Base-by-base conservation (phyloP, 257 asterid species). In the Buddleja alternifolia region DNA sequence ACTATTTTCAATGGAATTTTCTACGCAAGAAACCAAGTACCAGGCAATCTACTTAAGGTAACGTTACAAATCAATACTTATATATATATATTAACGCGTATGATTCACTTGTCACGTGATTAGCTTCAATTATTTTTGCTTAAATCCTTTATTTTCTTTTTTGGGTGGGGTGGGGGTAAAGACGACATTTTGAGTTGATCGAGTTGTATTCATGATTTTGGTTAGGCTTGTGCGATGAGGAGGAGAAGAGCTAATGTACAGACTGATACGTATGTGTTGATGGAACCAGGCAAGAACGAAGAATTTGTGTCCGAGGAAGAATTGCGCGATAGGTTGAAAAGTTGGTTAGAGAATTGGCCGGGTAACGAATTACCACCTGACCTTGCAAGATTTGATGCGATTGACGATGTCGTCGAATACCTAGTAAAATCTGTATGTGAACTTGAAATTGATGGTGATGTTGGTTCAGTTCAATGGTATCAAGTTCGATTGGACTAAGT, bases 381-480 rank as follows among this genome's bases (percentile, higher is more conserved):
- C 58, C 92, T 92, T 45, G 88, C 89, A n/a, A 80, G 87, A 66
- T 85, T 75, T 60, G 93, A 86, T 21, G 44, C 78, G 17, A 76
- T 63, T 19, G 93, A 92, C 70, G 96, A 87, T 66, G 96, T 90
- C 23, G 96, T 89, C 34, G 67, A 83, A 3, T 89, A 77, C 78
- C 72, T 92, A 4, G 84, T 92, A 6, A 92, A 84, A 51, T 84
- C 85, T 58, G 96, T 86, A 1, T 88, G 95, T 45, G 98, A 89
- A 72, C 90, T 89, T 41, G 96, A 87, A 73, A 86, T 87, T 14
- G 96, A 89, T 40, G 97, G 95, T 12, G 95, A 89, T 56, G 93
- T 86, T 4, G 98, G 96, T 48, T 92, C 98, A 6, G 53, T 92
- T 68, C 97, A 89, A 24, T 92, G 98, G 96, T 87, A 85, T 19